Evolutionary conservation across 441 rosid species (phyloP), one percentile per base, ranked within the genome.

Genomic region (Melastoma candidum): DNA sequence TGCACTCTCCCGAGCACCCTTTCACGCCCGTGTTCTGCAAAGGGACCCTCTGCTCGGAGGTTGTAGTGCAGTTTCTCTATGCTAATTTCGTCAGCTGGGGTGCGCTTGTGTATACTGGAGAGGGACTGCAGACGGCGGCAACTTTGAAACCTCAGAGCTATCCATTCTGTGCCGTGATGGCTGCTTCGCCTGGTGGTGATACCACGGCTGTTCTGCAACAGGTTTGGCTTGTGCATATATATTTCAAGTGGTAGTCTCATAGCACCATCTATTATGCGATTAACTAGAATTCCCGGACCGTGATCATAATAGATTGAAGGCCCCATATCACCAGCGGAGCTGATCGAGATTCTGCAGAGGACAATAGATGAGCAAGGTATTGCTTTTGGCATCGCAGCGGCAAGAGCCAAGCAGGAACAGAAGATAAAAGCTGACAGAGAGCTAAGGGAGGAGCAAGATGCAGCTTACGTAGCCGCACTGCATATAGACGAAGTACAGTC

Each of bases 311-410:
- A 82, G 89, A 72, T 79, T 53, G 85, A 82, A 65, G 82, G 82
- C 7, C 83, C 83, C 11, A 67, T 77, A 54, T 75, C 79, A 12
- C 76, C 83, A 7, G 76, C 68, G 11, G 76, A 75, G 62, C 47
- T 82, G 49, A 78, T 82, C 49, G 85, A 77, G 71, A 75, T 75
- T 49, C 73, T 79, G 49, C 83, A 74, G 69, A 75, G 82, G 68
- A 79, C 80, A 47, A 44, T 76, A 27, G 84, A 82, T 59, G 87
- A 81, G 64, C 77, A 78, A 63, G 84, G 87, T 36, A 2, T 12
- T 44, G 84, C 87, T 45, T 78, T 78, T 52, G 65, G 77, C 1
- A 43, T 67, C 44, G 22, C 44, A 44, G 69, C 64, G 46, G 50
- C 46, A 8, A 52, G 45, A 13, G 63, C 59, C 29, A 68, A 48